A percentile compares a stretch with the other conserved stretches of the same genome.
Conservation (phyloP, 768 basidiomycete genomes). For the Termitomyces heimii region DNA sequence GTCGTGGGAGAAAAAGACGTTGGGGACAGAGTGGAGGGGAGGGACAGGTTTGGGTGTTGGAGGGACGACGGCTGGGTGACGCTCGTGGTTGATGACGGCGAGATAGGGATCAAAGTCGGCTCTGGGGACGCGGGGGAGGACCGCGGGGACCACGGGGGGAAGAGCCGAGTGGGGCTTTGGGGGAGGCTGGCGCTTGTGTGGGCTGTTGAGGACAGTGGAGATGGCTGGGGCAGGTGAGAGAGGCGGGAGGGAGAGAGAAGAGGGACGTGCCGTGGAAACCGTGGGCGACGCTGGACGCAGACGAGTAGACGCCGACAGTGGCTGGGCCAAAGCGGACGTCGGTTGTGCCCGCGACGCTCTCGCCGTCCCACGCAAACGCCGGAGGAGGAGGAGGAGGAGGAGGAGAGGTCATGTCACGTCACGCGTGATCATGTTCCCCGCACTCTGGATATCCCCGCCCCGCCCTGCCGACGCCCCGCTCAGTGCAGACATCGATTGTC, state of each 20-base stretch:
- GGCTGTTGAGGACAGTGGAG: constrained; percentile 90
- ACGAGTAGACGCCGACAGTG: constrained; percentile 42
- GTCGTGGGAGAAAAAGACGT: constrained; percentile 68
- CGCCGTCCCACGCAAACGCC: constrained; percentile 72
- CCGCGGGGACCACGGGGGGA: constrained; percentile 63
- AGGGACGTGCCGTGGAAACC: constrained; percentile 78
- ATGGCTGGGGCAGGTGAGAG: constrained; percentile 54
- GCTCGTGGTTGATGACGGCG: constrained; percentile 60
- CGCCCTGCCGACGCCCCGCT: constrained; percentile 29
- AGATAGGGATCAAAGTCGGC: constrained; percentile 87
- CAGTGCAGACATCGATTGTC: constrained; percentile 77
- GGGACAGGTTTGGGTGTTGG: constrained; percentile 47
- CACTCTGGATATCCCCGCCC: constrained; percentile 60
- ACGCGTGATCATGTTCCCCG: constrained; percentile 38
- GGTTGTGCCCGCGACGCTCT: constrained; percentile 67
- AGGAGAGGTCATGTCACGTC: constrained; percentile 8
- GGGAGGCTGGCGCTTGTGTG: constrained; percentile 77
- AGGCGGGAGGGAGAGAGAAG: background rate
- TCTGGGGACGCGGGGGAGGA: constrained; percentile 73
- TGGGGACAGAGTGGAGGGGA: constrained; percentile 68
- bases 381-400: no score
- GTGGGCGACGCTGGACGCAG: constrained; percentile 61
- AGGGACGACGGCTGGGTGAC: constrained; percentile 13
- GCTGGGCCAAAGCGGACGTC: constrained; percentile 62
- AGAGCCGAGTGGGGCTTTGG: constrained; percentile 83